These are phyloP conservation scores for Diaporthe citri DNA, from an alignment of 2,329 filamentous ascomycete species.

Conservation along the genomic window DNA sequence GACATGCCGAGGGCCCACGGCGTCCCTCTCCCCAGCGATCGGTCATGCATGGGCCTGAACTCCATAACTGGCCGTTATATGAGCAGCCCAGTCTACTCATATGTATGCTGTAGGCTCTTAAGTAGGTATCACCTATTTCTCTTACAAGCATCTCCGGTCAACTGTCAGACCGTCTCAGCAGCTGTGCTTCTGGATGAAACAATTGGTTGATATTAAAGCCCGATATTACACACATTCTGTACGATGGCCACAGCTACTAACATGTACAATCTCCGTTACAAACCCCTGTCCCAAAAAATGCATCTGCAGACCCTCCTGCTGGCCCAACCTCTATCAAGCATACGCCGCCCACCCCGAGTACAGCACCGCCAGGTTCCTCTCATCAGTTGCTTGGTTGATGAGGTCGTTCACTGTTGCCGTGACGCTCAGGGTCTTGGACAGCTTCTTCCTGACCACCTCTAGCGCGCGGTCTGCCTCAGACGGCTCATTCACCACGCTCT, in stretches of 20 bases:
- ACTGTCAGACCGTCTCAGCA: neutral
- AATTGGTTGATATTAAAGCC: neutral
- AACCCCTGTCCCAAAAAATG: neutral
- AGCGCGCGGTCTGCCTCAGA: constrained; percentile 91
- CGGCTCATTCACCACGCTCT: constrained; percentile 65
- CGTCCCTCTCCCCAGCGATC: neutral
- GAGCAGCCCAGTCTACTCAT: neutral
- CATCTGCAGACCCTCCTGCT: neutral
- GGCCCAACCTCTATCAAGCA: constrained; percentile 46
- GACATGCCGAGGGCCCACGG: constrained; percentile 1
- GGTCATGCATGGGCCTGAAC: too few species aligned
- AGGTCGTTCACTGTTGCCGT: constrained; percentile 96
- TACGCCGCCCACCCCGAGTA: constrained; percentile 74
- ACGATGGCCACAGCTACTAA: neutral
- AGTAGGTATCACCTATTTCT: too few species aligned
- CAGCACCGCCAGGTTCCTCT: constrained; percentile 89
- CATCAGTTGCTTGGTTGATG: constrained; percentile 95
- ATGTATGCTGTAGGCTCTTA: neutral
- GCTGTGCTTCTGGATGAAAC: neutral
- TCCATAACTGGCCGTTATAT: too few species aligned
- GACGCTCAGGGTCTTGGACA: constrained; percentile 93
- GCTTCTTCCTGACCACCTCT: constrained; percentile 94
- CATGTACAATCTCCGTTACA: neutral
- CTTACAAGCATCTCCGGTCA: neutral
- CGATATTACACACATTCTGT: neutral